Conservation (phyloP, 1,139 yeast species). For the Zygosaccharomyces pseudobailii region DNA sequence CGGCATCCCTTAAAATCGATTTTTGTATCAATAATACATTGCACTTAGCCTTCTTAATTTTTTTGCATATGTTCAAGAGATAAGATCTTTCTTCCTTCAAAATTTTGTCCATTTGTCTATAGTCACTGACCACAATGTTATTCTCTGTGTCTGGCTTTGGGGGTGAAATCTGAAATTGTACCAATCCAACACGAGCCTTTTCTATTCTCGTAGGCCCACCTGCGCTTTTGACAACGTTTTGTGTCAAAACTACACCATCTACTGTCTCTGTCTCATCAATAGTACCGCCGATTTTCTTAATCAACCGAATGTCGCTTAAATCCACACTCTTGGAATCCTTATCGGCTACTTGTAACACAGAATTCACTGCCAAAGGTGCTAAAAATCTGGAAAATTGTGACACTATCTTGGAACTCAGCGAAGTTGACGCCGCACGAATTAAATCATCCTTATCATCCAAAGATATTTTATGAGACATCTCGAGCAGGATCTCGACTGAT, state of each 20-base stretch:
- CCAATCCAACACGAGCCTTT: conserved; percentile 85
- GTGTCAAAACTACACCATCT: conserved; percentile 91
- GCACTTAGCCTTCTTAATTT: conserved; percentile 94
- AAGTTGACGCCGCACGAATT: conserved; percentile 89
- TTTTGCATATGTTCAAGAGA: conserved; percentile 87
- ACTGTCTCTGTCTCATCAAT: conserved; percentile 93
- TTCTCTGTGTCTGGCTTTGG: conserved; percentile 99
- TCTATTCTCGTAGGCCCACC: conserved; percentile 97
- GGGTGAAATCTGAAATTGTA: conserved; percentile 95
- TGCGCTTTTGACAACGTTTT: conserved; percentile 80
- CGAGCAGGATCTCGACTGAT: conserved; percentile 77
- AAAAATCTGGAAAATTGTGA: conserved; percentile 80
- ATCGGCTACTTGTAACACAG: conserved; percentile 74
- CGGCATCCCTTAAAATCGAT: conserved; percentile 94
- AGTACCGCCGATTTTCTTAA: conserved; percentile 95
- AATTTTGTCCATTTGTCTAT: conserved; percentile 98
- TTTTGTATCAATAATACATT: conserved; percentile 91
- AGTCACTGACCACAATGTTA: conserved; percentile 93
- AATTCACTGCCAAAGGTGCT: conserved; percentile 93
- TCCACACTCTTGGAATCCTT: conserved; percentile 67
- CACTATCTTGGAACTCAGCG: conserved; percentile 90
- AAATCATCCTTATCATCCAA: conserved; percentile 75
- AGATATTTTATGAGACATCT: conserved; percentile 75
- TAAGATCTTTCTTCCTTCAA: conserved; percentile 96
- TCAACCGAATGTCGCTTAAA: conserved; percentile 76